phyloP scores from a whole-genome alignment of 345 rosid species.

The Populus pruinosa region DNA sequence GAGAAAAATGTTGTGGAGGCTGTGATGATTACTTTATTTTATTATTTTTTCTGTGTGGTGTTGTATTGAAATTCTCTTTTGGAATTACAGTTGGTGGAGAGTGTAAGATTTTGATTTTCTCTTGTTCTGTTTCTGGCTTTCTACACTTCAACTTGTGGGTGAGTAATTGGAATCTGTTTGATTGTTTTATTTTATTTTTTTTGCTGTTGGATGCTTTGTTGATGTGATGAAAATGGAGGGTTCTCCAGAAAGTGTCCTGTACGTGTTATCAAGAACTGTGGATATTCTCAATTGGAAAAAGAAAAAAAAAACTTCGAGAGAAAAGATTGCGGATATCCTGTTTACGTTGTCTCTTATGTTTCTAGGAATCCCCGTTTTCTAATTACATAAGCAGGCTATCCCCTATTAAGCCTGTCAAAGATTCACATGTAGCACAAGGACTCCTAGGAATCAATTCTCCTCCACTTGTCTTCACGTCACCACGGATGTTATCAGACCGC shows the following conservation, averaged over 20 bases:
- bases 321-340: neutral
- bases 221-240: neutral
- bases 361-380: conserved; percentile 48
- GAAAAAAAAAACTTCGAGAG: neutral
- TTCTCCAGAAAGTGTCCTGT: neutral
- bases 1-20: neutral
- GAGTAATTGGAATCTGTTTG: neutral
- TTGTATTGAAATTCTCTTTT: neutral
- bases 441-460: conserved; percentile 42
- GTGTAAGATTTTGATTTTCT: neutral
- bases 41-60: neutral
- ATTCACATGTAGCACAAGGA: conserved; percentile 26
- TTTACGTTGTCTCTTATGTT: conserved; percentile 17
- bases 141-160: neutral
- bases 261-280: neutral
- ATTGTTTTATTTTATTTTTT: neutral
- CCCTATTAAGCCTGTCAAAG: conserved; percentile 34
- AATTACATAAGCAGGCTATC: conserved; percentile 36
- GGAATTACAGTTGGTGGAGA: neutral
- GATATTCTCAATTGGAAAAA: neutral
- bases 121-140: neutral
- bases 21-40: neutral
- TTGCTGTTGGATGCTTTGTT: neutral
- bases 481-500: conserved; percentile 22
- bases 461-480: conserved; percentile 49